phyloP scores from a whole-genome alignment of 768 basidiomycete species.

The Suillus weaverae region DNA sequence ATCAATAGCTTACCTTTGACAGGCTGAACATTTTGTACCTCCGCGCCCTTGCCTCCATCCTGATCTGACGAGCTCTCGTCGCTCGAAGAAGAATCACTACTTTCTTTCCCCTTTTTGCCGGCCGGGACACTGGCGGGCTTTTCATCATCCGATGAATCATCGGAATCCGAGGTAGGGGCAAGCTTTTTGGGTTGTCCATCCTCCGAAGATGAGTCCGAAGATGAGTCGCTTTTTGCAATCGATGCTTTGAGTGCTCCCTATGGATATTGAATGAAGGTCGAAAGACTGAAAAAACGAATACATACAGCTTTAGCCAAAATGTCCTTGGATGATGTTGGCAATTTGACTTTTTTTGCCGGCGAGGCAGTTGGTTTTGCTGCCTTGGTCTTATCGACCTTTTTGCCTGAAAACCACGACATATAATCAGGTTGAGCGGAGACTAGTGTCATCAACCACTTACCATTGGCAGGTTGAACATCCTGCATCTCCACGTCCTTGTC shows the following conservation, averaged over 20 bases:
- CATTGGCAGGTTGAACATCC: not conserved
- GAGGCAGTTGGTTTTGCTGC: constrained; percentile 29
- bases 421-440: not conserved
- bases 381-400: constrained; percentile 36
- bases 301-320: constrained; percentile 42
- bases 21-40: constrained; percentile 53
- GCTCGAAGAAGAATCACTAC: constrained; percentile 20
- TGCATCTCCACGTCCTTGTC: constrained; percentile 17
- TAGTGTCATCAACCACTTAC: not conserved
- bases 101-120: not conserved
- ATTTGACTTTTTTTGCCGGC: constrained; percentile 25
- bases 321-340: constrained; percentile 41
- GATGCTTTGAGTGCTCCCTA: constrained; percentile 21
- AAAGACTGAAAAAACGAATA: not conserved
- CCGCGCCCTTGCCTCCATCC: constrained; percentile 44
- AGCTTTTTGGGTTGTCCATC: constrained; percentile 29
- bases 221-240: constrained; percentile 30
- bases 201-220: constrained; percentile 33
- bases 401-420: constrained; percentile 37
- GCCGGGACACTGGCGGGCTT: constrained; percentile 6
- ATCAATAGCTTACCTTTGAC: constrained; percentile 37
- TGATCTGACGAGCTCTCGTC: constrained; percentile 31
- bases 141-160: constrained; percentile 19
- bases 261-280: not conserved
- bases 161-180: constrained; percentile 13